Evolutionary conservation across 169 alveolate genomes (phyloP).

Genomic region (Eimeria brunetti): DNA sequence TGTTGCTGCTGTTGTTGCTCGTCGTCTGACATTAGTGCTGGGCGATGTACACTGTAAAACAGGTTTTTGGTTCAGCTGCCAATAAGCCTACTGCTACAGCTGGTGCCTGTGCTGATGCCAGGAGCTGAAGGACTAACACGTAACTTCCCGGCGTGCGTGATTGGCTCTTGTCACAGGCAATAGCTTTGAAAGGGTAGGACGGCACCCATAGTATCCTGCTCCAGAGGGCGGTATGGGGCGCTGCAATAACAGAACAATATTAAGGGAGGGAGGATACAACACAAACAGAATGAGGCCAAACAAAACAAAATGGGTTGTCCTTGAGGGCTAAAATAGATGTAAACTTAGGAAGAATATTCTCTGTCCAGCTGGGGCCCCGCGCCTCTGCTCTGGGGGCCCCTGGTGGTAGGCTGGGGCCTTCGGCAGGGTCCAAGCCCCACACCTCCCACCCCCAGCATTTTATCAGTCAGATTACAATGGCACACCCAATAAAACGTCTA

Average conservation of each 20-base stretch:
- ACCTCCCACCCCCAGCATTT: no score
- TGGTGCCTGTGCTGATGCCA: neutral
- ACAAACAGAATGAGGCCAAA: neutral
- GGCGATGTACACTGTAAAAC: neutral
- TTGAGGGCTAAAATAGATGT: neutral
- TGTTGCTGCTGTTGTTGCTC: conserved; percentile 68
- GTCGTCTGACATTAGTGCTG: conserved; percentile 49
- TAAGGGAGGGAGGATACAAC: neutral
- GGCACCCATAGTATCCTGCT: neutral
- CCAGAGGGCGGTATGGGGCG: neutral
- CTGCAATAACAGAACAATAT: neutral
- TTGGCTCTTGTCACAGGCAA: neutral
- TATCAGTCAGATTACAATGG: no score
- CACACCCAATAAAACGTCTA: no score
- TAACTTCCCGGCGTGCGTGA: neutral
- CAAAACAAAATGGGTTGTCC: neutral
- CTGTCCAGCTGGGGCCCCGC: neutral
- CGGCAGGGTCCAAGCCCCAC: no score
- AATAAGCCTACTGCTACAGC: neutral
- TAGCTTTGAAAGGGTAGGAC: neutral
- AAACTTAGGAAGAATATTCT: neutral
- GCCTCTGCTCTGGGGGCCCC: neutral
- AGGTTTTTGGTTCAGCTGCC: neutral
- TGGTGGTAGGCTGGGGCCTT: neutral
- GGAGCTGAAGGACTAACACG: neutral